phyloP scores from a whole-genome alignment of 1,139 yeast genomes.

The Pneumocystis wakefieldiae region DNA sequence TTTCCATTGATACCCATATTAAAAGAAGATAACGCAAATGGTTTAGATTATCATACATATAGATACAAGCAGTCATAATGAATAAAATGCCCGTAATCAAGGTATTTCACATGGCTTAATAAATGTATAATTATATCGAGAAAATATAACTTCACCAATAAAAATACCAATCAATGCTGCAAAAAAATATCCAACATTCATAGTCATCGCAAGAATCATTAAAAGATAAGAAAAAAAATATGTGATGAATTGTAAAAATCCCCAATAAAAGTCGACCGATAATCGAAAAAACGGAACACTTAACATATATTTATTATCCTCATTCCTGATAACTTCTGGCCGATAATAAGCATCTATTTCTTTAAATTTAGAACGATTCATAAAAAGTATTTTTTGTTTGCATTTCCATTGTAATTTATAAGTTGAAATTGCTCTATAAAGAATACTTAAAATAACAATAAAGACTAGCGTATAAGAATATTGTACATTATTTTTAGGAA shows the following conservation, averaged over 20 bases:
- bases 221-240: not conserved
- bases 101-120: not conserved
- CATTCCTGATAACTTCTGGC: not conserved
- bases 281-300: not conserved
- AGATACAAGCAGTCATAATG: not conserved
- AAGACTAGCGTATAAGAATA: not conserved
- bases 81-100: not conserved
- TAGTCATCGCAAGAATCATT: conserved; percentile 21
- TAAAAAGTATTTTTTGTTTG: not conserved
- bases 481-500: not conserved
- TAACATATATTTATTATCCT: not conserved
- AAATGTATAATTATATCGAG: conserved; percentile 14
- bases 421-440: not conserved
- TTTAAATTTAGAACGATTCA: not conserved
- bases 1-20: no score
- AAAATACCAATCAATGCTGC: conserved; percentile 19
- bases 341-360: not conserved
- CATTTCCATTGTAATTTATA: not conserved
- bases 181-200: conserved; percentile 20
- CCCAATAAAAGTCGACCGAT: not conserved
- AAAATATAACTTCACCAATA: conserved; percentile 19
- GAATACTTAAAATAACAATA: not conserved
- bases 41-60: not conserved
- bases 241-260: not conserved
- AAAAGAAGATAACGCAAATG: not conserved